Evolutionary conservation across 805 yeast species (phyloP).

Genomic region (Clavispora fructus): DNA sequence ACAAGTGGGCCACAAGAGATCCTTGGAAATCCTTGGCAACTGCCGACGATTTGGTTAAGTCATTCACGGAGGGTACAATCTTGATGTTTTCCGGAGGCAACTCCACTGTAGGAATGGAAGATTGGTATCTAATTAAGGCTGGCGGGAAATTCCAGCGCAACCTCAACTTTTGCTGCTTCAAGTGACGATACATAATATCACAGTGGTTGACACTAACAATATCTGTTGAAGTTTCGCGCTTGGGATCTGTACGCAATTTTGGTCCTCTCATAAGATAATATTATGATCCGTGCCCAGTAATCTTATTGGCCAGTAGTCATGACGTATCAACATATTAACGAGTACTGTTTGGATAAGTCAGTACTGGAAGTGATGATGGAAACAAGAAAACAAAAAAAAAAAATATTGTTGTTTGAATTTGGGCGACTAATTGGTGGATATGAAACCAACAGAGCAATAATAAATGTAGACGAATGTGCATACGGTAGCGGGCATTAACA

Average conservation of each 20-base stretch:
- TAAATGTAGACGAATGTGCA: no score
- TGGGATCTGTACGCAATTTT: not conserved
- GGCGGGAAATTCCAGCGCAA: not conserved
- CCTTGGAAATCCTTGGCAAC: slow-evolving; percentile 19
- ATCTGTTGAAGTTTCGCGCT: not conserved
- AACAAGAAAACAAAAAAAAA: no score
- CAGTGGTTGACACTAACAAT: not conserved
- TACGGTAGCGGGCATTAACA: no score
- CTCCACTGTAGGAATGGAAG: slow-evolving; percentile 8
- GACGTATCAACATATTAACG: no score
- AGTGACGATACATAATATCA: not conserved
- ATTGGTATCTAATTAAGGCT: not conserved
- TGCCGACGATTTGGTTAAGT: slow-evolving; percentile 18
- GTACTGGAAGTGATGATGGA: no score
- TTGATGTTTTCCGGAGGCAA: slow-evolving; percentile 29
- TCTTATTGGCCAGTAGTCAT: no score
- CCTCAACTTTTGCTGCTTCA: not conserved
- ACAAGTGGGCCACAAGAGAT: slow-evolving; percentile 34
- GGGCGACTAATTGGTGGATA: no score
- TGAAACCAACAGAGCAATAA: no score
- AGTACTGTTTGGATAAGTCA: no score
- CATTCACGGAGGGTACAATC: slow-evolving; percentile 32
- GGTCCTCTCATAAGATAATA: no score
- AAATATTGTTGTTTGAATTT: no score
- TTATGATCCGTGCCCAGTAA: no score